Evolutionary conservation across 2,329 filamentous ascomycete genomes (phyloP).

Genomic region (Orbilia oligospora): DNA sequence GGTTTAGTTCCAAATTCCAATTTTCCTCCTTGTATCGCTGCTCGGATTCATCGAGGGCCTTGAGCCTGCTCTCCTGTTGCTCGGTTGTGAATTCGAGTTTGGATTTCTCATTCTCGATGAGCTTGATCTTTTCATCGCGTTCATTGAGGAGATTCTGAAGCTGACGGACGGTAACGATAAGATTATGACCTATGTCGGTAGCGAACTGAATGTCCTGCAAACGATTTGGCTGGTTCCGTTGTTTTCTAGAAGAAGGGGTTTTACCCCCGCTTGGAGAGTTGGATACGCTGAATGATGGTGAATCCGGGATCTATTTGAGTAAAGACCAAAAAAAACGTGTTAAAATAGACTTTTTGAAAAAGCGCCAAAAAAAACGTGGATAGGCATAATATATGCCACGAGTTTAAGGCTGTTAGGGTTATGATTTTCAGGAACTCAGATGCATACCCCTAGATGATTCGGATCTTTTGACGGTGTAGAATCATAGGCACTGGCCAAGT

Average conservation of each 20-base stretch:
- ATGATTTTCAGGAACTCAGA: background rate
- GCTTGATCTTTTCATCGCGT: constrained; percentile 87
- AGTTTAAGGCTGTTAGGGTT: constrained; percentile 10
- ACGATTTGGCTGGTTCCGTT: constrained; percentile 88
- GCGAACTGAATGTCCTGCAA: constrained; percentile 98
- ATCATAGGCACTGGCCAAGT: constrained; percentile 72
- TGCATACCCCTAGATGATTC: constrained; percentile 65
- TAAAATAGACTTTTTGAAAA: background rate
- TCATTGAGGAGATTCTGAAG: constrained; percentile 87
- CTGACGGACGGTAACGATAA: constrained; percentile 93
- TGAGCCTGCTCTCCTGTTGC: constrained; percentile 82
- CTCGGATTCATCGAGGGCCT: constrained; percentile 90
- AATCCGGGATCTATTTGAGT: constrained; percentile 42
- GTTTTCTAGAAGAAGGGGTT: constrained; percentile 65
- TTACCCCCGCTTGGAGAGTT: constrained; percentile 70
- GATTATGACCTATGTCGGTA: constrained; percentile 95
- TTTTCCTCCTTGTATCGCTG: constrained; percentile 98
- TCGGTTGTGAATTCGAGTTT: constrained; percentile 86
- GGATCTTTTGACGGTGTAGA: constrained; percentile 66
- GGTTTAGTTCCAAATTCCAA: constrained; percentile 93
- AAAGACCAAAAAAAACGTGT: background rate
- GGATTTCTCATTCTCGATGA: constrained; percentile 80
- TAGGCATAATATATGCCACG: background rate
- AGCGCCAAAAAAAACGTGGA: constrained; percentile 16
- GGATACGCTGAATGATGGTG: constrained; percentile 64